These are phyloP conservation scores for Lathyrus aphaca DNA, from an alignment of 306 rosid genomes.

Conservation along the genomic window DNA sequence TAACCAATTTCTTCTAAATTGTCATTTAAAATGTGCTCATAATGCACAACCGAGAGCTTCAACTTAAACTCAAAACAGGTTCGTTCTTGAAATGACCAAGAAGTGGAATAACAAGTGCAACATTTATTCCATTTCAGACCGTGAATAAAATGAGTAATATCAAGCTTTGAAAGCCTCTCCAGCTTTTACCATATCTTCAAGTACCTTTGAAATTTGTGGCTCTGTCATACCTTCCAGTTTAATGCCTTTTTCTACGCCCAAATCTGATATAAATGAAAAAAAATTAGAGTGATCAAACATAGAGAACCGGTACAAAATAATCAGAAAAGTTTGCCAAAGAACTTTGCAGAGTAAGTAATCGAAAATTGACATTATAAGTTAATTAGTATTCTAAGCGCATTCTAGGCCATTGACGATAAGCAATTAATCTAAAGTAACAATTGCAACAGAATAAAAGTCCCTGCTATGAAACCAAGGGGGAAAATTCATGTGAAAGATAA, in stretches of 20 bases:
- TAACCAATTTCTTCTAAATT: too few relatives aligned
- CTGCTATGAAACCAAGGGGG: not conserved
- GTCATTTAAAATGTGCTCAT: not conserved
- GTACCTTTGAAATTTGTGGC: constrained; percentile 78
- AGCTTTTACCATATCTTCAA: constrained; percentile 73
- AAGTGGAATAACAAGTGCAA: constrained; percentile 30
- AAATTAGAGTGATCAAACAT: constrained; percentile 18
- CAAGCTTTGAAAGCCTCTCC: constrained; percentile 65
- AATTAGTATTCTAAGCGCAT: not conserved
- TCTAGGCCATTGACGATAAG: not conserved
- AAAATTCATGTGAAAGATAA: not conserved
- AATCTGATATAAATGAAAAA: constrained; percentile 50
- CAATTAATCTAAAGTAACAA: constrained; percentile 12
- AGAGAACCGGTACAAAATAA: not conserved
- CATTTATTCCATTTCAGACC: constrained; percentile 52
- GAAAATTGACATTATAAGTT: not conserved
- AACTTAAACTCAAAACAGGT: constrained; percentile 21
- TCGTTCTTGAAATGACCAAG: constrained; percentile 25
- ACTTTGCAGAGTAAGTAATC: constrained; percentile 11
- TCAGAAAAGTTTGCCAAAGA: not conserved
- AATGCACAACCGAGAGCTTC: constrained; percentile 20
- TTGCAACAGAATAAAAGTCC: not conserved
- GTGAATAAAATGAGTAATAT: constrained; percentile 37
- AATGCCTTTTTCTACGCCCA: constrained; percentile 86
- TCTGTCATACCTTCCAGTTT: constrained; percentile 84